Evolutionary conservation across 352 stramenopile genomes (phyloP), one percentile per base, ranked within the genome.

Genomic region (Phytophthora boehmeriae): DNA sequence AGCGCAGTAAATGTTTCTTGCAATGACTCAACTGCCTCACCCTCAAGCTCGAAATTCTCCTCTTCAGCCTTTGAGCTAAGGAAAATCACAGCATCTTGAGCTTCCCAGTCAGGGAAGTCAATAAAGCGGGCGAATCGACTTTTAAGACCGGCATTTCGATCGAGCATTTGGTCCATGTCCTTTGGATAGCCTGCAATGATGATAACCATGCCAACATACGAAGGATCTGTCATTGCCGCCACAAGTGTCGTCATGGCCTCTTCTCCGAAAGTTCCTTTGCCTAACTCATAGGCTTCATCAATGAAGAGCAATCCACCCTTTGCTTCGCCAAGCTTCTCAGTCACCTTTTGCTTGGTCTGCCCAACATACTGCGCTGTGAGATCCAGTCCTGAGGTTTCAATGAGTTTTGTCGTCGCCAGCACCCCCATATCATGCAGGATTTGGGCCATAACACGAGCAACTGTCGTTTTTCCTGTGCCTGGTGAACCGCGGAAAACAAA

Each of bases 401-500:
- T 79, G 19, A 99, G 94, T 42, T 97, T 97, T 13, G 95, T 90
- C 5, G 90, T 94, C 16, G 83, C 80, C 49, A 98, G 68, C 1
- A 98, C 76, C 13, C 90, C 93, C 68, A 99, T 89, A 16, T 90
- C 78, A 62, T 98, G 90, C 43, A 98, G 91, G 50, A 98, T 96
- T 57, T 97, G 88, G 2, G 91, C 96, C 68, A 99, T 91, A 5
- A 90, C 76, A 17, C 92, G 80, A 10, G 95, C 95, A 1, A 99
- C 92, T 1, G 83, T 95, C 1, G 86, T 97, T 66, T 97, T 97
- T 14, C 90, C 89, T 0, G 88, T 97, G 0, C 91, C 91, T 6
- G 91, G 88, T 4, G 80, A 87, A 1, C 92, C 91, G n/a, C 79
- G 89, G 51, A 98, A 98, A 9, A 93, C 69, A 68, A 96, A 92